Evolutionary conservation across 148 eudicot genomes (phyloP).

Genomic region (Cornus controversa): DNA sequence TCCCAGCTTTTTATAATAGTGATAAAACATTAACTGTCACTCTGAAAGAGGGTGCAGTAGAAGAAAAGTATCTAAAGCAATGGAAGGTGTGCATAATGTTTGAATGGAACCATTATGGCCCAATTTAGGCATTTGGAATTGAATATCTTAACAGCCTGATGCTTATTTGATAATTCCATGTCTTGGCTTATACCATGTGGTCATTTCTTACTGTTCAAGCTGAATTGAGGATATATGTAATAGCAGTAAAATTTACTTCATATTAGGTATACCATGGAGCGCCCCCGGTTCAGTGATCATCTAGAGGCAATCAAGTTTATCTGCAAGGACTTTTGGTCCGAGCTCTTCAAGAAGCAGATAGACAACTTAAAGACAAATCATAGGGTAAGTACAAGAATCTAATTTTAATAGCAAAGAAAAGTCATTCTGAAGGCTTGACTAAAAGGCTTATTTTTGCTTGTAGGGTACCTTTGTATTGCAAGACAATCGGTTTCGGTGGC

Average conservation of each 20-base stretch:
- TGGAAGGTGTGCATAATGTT: not conserved
- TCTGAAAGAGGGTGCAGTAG: too few relatives aligned
- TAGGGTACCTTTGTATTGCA: conserved; percentile 98
- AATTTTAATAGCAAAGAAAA: conserved; percentile 2
- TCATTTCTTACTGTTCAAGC: not conserved
- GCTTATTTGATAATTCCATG: not conserved
- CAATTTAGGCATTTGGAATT: not conserved
- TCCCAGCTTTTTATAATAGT: too few relatives aligned
- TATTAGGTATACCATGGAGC: conserved; percentile 87
- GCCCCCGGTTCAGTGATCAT: conserved; percentile 92
- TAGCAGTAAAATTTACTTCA: conserved; percentile 8
- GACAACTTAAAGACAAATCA: conserved; percentile 97
- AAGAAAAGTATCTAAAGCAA: not conserved
- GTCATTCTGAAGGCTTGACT: not conserved
- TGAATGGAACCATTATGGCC: not conserved
- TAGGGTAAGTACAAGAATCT: conserved; percentile 51
- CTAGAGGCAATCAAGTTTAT: conserved; percentile 95
- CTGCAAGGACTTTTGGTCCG: conserved; percentile 98
- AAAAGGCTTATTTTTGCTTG: conserved; percentile 17
- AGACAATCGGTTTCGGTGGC: conserved; percentile 93
- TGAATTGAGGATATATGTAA: not conserved
- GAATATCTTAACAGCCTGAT: not conserved
- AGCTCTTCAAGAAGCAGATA: conserved; percentile 96
- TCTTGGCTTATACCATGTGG: not conserved
- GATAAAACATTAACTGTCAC: too few relatives aligned